Evolutionary conservation across 768 basidiomycete species (phyloP).

Genomic region (Hypholoma sublateritium): DNA sequence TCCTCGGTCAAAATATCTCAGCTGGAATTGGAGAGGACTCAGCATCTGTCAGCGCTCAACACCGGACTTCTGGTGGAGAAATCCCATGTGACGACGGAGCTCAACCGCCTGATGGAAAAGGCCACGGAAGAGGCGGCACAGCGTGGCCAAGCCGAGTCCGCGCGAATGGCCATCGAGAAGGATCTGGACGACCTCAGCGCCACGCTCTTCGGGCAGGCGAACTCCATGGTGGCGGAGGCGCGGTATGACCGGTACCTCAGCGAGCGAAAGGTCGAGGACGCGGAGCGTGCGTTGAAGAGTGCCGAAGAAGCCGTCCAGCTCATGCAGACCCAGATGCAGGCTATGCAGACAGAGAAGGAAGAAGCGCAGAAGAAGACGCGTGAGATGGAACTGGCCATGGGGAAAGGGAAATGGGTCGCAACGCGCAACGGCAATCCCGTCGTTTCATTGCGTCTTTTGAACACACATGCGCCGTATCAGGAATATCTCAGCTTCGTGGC

Average conservation of each 20-base stretch:
- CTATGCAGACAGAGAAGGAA: conserved; percentile 67
- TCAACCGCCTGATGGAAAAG: conserved; percentile 90
- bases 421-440: conserved; percentile 30
- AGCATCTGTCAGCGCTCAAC: conserved; percentile 88
- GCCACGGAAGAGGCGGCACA: conserved; percentile 94
- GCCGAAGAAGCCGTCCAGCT: conserved; percentile 83
- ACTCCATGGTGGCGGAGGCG: conserved; percentile 97
- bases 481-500: conserved; percentile 79
- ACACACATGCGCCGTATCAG: conserved; percentile 71
- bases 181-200: conserved; percentile 95
- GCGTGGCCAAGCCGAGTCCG: conserved; percentile 87
- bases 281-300: conserved; percentile 75
- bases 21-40: conserved; percentile 81
- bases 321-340: conserved; percentile 87
- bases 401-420: conserved; percentile 71
- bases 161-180: conserved; percentile 81
- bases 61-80: conserved; percentile 92
- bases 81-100: conserved; percentile 84
- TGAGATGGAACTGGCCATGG: conserved; percentile 51
- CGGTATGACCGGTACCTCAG: conserved; percentile 63
- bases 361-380: conserved; percentile 50
- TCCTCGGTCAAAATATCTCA: conserved; percentile 69
- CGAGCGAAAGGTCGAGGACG: conserved; percentile 73
- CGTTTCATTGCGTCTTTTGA: conserved; percentile 49
- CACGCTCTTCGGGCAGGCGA: conserved; percentile 86